Percentiles rank a stretch among this genome's conserved stretches.
phyloP scores from a whole-genome alignment of 78 protist species.

The Polysphondylium violaceum region DNA sequence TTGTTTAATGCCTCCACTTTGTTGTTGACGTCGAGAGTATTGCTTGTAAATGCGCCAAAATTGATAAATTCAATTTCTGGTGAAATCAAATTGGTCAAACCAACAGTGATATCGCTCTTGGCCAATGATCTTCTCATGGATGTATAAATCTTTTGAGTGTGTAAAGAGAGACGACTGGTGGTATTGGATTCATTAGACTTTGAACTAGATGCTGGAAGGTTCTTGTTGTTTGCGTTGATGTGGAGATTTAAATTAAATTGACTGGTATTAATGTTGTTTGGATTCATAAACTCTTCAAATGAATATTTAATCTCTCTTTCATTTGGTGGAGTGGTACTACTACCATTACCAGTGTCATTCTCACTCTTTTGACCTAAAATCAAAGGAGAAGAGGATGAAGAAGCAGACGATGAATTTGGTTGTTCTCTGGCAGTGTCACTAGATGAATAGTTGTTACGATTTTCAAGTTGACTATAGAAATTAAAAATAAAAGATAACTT shows the following conservation, averaged over 20 bases:
- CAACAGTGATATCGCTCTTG: no score
- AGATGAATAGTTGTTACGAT: background rate
- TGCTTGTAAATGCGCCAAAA: no score
- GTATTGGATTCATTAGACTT: no score
- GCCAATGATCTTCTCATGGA: no score
- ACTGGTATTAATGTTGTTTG: conserved; percentile 45
- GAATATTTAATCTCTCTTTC: conserved; percentile 17
- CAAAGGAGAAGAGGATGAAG: background rate
- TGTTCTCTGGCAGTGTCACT: no score
- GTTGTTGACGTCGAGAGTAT: no score
- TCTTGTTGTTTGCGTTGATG: background rate
- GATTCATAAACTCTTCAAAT: conserved; percentile 68
- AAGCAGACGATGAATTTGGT: background rate
- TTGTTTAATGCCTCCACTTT: conserved; percentile 38
- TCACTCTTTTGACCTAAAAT: background rate
- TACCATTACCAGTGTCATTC: background rate
- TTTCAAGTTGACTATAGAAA: background rate
- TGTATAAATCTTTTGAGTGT: no score
- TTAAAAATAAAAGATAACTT: conserved; percentile 9
- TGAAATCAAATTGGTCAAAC: no score
- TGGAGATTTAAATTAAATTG: background rate
- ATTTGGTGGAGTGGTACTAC: background rate
- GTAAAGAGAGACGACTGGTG: no score
- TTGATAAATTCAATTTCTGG: no score
- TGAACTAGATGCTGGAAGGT: background rate